phyloP scores from a whole-genome alignment of 208 protist genomes.

The Trypanosoma melophagium region DNA sequence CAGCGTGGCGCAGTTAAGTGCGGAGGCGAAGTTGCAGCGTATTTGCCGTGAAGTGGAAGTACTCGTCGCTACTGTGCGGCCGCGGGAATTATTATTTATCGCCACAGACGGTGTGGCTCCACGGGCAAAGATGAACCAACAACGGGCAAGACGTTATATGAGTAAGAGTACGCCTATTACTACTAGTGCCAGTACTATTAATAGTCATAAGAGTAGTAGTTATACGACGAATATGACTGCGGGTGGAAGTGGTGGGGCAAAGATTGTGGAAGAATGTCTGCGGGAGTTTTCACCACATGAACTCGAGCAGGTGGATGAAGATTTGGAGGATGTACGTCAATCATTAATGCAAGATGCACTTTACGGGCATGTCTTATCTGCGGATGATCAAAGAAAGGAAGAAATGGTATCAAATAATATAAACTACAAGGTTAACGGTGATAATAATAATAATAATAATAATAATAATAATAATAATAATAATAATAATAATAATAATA shows the following conservation, averaged over 20 bases:
- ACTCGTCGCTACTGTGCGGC: conserved; percentile 94
- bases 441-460: background rate
- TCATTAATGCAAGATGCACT: conserved; percentile 45
- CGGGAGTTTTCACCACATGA: conserved; percentile 54
- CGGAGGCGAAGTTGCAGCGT: conserved; percentile 71
- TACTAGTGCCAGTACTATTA: too few relatives aligned
- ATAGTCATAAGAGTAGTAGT: background rate
- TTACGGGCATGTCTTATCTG: conserved; percentile 35
- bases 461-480: too few relatives aligned
- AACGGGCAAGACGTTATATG: conserved; percentile 94
- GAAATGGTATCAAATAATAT: background rate
- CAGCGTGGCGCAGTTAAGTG: conserved; percentile 52
- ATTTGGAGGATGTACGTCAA: conserved; percentile 50
- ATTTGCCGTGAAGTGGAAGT: conserved; percentile 96
- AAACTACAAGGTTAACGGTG: background rate
- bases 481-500: too few relatives aligned
- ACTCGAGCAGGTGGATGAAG: conserved; percentile 33
- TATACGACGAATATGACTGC: conserved; percentile 1
- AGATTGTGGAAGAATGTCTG: conserved; percentile 38
- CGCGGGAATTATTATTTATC: conserved; percentile 96
- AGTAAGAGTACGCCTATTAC: too few relatives aligned
- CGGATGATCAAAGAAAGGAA: background rate
- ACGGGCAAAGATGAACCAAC: conserved; percentile 99
- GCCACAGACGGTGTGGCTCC: conserved; percentile 97
- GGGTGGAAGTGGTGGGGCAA: conserved; percentile 1